Base-by-base conservation (phyloP, 257 asterid species). In the Lycium ferocissimum region DNA sequence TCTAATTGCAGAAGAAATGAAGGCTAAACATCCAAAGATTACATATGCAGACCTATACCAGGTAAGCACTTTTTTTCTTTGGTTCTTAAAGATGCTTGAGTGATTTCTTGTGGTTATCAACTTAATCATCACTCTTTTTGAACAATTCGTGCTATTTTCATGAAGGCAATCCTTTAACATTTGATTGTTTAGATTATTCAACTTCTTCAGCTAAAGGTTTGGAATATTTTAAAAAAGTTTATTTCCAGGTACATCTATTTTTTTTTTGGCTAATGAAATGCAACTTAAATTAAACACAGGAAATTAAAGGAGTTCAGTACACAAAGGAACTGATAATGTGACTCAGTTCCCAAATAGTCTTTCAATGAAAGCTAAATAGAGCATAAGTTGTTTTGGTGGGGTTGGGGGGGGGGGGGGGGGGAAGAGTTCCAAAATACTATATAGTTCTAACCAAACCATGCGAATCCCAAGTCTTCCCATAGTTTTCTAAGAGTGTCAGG, bases 11-110 rank as follows among this genome's bases (percentile, higher is more conserved):
- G 99, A 96, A 83, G 92, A 85, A 87, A 95, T 96, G 85, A 96
- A 95, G 90, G 88, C 92, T 38, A 92, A 91, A 61, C 94, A 97
- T 88, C 93, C 92, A 1, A 91, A 84, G 90, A 93, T 94, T 81
- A 90, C 97, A 47, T 95, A 93, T 86, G 98, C 99, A 11, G 99
- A 96, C 89, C 89, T 96, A 54, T 96, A 90, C 89, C 99, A 96
- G 99, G 99, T 94, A 40, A 2, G 15, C 14, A 62, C 69, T 62
- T 62, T 62, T 62, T 61, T 20, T 1, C 69, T 20, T 62, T 20
- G 22, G 69, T 62, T 62, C 37, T 62, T 20, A 62, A n/a, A 62
- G 6, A 62, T 62, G 69, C 37, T 62, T 8, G 14, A 62, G 69
- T 20, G 69, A 62, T 62, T 20, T 62, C 69, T 62, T 62, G 69